phyloP scores from a whole-genome alignment of 2,329 filamentous ascomycete species.

The Arthrobotrys pseudoclavata region DNA sequence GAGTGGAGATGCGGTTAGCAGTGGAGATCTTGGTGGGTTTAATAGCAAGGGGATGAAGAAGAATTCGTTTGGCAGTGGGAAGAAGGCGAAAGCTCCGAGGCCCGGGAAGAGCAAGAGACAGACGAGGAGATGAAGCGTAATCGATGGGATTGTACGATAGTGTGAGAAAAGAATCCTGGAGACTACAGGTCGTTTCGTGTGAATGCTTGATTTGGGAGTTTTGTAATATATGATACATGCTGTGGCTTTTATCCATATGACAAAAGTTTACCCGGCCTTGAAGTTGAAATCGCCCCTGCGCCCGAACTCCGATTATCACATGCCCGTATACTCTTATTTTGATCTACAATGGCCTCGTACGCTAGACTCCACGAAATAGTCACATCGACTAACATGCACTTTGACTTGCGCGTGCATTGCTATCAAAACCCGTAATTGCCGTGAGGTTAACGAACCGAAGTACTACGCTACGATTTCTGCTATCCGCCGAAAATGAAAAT shows the following conservation, averaged over 20 bases:
- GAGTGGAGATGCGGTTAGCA: constrained; percentile 88
- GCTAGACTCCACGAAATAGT: too few relatives aligned
- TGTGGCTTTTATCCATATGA: constrained; percentile 11
- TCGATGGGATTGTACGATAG: constrained; percentile 50
- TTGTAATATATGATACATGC: constrained; percentile 23
- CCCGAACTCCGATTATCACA: neutral
- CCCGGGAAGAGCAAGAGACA: constrained; percentile 67
- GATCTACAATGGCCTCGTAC: too few relatives aligned
- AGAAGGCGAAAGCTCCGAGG: constrained; percentile 64
- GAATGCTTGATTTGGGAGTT: neutral
- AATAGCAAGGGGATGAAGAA: constrained; percentile 72
- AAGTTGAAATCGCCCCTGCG: neutral
- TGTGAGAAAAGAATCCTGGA: neutral
- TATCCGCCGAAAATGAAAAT: too few relatives aligned
- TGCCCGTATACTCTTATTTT: too few relatives aligned
- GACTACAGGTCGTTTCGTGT: neutral
- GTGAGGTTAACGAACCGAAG: too few relatives aligned
- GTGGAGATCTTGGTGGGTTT: constrained; percentile 83
- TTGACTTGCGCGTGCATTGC: too few relatives aligned
- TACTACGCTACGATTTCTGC: too few relatives aligned
- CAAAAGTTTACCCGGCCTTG: constrained; percentile 19
- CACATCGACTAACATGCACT: too few relatives aligned
- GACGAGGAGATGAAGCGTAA: constrained; percentile 39
- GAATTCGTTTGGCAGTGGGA: constrained; percentile 62
- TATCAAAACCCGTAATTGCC: too few relatives aligned